These are phyloP conservation scores for Neofusicoccum sp. DNA, from an alignment of 2,329 filamentous ascomycete genomes.

Conservation along the genomic window DNA sequence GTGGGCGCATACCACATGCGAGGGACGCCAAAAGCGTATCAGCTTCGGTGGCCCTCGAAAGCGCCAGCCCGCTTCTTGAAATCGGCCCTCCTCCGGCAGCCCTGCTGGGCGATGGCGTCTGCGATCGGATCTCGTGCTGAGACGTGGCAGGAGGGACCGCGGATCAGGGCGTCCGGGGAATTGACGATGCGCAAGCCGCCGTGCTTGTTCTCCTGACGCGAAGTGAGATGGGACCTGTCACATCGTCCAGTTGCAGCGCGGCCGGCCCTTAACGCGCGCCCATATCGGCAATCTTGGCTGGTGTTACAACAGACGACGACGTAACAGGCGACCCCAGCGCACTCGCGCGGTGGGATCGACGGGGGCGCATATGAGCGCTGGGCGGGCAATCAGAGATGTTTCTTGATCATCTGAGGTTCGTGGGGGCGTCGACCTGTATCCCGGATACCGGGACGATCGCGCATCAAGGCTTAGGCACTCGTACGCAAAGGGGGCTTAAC, in stretches of 20 bases:
- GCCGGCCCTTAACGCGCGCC: conserved; percentile 13
- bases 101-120: not conserved
- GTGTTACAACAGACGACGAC: conserved; percentile 7
- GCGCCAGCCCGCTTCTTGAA: conserved; percentile 8
- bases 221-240: conserved; percentile 17
- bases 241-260: conserved; percentile 13
- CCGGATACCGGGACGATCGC: conserved; percentile 29
- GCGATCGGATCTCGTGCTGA: conserved; percentile 9
- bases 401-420: conserved; percentile 28
- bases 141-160: conserved; percentile 2
- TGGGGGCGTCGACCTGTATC: conserved; percentile 30
- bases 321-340: not conserved
- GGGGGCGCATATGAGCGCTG: not conserved
- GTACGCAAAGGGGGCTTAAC: conserved; percentile 21
- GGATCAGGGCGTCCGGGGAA: conserved; percentile 12
- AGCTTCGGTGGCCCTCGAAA: conserved; percentile 3
- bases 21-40: conserved; percentile 18
- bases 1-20: conserved; percentile 19
- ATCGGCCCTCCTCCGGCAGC: not conserved
- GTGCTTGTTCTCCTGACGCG: conserved; percentile 3
- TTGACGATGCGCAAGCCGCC: conserved; percentile 3
- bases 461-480: conserved; percentile 17
- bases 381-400: conserved; percentile 16
- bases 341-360: conserved; percentile 6
- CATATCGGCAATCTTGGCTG: conserved; percentile 14